Evolutionary conservation across 2,329 filamentous ascomycete genomes (phyloP), one percentile per base, ranked within the genome.

Genomic region (Claviceps purpurea): DNA sequence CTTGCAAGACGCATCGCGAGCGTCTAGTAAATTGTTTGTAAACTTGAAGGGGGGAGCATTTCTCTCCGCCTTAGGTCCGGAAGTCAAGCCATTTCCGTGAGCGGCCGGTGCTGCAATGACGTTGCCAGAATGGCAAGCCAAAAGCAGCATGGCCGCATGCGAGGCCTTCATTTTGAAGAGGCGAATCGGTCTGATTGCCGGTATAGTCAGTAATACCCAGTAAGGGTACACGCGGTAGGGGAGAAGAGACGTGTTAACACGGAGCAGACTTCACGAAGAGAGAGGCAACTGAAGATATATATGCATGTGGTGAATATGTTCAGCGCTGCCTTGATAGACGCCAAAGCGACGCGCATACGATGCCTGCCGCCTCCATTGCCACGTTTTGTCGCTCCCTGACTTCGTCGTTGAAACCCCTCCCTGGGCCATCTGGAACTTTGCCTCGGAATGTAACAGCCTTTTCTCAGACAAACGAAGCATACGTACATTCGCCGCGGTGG

Each of bases 41-140:
- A 30, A 41, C 14, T 49, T 38, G 13, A 40, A 8, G 16, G 37
- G 38, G 5, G 18, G 47, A 30, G 47, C 47, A 41, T 49, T 41
- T 26, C 38, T 49, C 47, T 30, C 40, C 5, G 16, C 20, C 0
- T 20, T 13, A 24, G 18, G 11, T 24, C 5, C 40, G 26, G 39
- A 18, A 4, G 39, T 8, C 26, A 38, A 14, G 22, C 16, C 43
- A 14, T 34, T 7, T 16, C n/a, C 43, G 11, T 24, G 41, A 22
- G 16, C 37, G 10, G 24, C 14, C 18, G 50, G 50, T 7, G 39
- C 18, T 30, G 50, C 50, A 22, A 52, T 20, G 30, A 43, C 45
- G n/a, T 39, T 52, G 45, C 50, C 39, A n/a, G 39, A 38, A 8
- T 43, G 45, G 45, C 50, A 52, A 18, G 50, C 43, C 24, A 52